Evolutionary conservation across 2,329 filamentous ascomycete species (phyloP).

Genomic region (Pseudopyrenochaeta lycopersici): DNA sequence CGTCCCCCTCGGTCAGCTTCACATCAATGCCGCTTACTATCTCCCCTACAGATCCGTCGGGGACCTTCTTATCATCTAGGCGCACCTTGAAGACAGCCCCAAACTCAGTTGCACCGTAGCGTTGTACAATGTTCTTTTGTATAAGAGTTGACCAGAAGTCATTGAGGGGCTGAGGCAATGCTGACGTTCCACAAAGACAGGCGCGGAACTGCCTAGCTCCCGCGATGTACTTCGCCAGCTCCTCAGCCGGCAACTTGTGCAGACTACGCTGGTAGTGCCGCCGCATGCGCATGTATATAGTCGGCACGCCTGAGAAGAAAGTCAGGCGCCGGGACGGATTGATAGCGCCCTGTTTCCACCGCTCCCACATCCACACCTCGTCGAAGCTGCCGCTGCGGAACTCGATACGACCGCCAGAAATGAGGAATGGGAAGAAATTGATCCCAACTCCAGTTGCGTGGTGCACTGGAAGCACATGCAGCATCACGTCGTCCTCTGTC

Average conservation of each 20-base stretch:
- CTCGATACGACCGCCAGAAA: conserved; percentile 44
- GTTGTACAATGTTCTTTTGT: conserved; percentile 53
- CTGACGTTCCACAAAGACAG: conserved; percentile 58
- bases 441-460: conserved; percentile 48
- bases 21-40: conserved; percentile 51
- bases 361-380: conserved; percentile 46
- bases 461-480: conserved; percentile 49
- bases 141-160: conserved; percentile 60
- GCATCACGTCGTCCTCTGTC: conserved; percentile 41
- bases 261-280: conserved; percentile 48
- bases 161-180: conserved; percentile 60
- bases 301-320: conserved; percentile 49
- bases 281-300: conserved; percentile 49
- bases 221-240: conserved; percentile 52
- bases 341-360: conserved; percentile 41
- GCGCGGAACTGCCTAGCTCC: conserved; percentile 54
- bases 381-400: conserved; percentile 49
- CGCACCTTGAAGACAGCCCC: conserved; percentile 55
- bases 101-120: conserved; percentile 57
- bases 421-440: conserved; percentile 47
- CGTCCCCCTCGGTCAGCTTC: conserved; percentile 55
- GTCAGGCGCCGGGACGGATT: conserved; percentile 34
- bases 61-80: conserved; percentile 37
- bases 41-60: conserved; percentile 48
- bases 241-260: conserved; percentile 34